phyloP scores from a whole-genome alignment of 495 filamentous ascomycete species.

The Astrocystis sublimbata region DNA sequence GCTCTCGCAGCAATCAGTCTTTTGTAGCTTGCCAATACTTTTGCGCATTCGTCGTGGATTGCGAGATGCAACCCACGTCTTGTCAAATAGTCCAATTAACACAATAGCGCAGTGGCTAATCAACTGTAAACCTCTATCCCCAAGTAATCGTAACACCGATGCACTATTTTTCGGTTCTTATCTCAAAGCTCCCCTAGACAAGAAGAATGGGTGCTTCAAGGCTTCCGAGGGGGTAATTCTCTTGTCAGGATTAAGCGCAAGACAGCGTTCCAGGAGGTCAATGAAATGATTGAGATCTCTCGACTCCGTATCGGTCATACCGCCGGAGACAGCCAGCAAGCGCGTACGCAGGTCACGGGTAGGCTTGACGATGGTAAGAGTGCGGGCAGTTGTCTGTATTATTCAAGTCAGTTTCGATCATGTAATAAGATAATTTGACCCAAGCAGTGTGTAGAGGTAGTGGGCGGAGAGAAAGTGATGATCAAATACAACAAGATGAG shows the following conservation, averaged over 20 bases:
- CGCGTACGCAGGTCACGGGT: conserved; percentile 78
- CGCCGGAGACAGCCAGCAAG: conserved; percentile 69
- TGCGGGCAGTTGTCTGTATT: conserved; percentile 62
- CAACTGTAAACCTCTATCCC: not conserved
- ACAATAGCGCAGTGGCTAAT: not conserved
- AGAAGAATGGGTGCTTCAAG: conserved; percentile 79
- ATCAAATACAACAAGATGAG: no score
- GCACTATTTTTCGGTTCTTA: conserved; percentile 15
- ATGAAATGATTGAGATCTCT: conserved; percentile 80
- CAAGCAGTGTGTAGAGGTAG: not conserved
- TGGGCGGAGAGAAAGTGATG: not conserved
- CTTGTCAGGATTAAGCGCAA: conserved; percentile 92
- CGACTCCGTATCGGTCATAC: conserved; percentile 70
- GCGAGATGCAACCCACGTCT: not conserved
- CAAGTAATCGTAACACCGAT: not conserved
- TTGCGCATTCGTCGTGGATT: not conserved
- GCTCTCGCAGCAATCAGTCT: not conserved
- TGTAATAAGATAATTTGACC: not conserved
- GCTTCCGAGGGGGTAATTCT: conserved; percentile 84
- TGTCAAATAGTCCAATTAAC: not conserved
- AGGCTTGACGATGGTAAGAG: conserved; percentile 74
- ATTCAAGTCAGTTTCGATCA: conserved; percentile 11
- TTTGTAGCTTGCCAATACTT: not conserved
- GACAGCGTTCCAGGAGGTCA: conserved; percentile 82
- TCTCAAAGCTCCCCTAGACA: conserved; percentile 28